Evolutionary conservation across 108 stramenopile species (phyloP), one percentile per base, ranked within the genome.

Genomic region (Cyclotella kingstonii): DNA sequence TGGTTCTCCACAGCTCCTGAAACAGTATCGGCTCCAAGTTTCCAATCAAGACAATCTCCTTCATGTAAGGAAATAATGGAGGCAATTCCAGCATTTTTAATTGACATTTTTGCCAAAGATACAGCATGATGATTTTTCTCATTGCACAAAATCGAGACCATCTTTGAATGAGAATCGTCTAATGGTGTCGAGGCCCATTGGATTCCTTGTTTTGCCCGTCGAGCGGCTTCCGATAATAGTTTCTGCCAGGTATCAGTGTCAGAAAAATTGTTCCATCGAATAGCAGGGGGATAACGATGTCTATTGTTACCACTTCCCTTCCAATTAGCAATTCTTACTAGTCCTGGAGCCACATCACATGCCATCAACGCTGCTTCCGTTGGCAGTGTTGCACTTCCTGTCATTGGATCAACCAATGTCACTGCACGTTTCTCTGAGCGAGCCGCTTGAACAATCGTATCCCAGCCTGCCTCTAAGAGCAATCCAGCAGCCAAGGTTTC

Each of bases 401-500:
- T 74, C 91, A 92, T 92, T 7, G 91, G 91, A 73, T 92, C 91
- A 15, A 92, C 52, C 40, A 91, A 50, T 26, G 73, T 53, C 0
- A 70, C 63, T 4, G 54, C 60, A 4, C 25, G 21, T 8, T 60
- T 66, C 54, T 72, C 75, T 10, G 28, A 39, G 30, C 60, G 48
- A 9, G 80, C 84, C 17, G 73, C 74, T 0, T 55, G 21, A 11
- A 83, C 43, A 7, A 81, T 51, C 41, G 77, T 70, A 29, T 82
- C 60, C 82, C 80, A 89, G 40, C 84, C 86, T 30, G 91, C 76
- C 31, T 84, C 66, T 8, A 83, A 28, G 6, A 92, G 57, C 3
- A 92, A 60, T 39, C 91, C 91, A 0, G 91, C 87, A 0, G 91
- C 91, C 15, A 92, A 43, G 12, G 79, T 72, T 66, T 92, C 91